A percentile compares a stretch with the other conserved stretches of the same genome.
These are phyloP conservation scores for Nakaseomyces bracarensis DNA, from an alignment of 1,139 yeast species.

Conservation along the genomic window DNA sequence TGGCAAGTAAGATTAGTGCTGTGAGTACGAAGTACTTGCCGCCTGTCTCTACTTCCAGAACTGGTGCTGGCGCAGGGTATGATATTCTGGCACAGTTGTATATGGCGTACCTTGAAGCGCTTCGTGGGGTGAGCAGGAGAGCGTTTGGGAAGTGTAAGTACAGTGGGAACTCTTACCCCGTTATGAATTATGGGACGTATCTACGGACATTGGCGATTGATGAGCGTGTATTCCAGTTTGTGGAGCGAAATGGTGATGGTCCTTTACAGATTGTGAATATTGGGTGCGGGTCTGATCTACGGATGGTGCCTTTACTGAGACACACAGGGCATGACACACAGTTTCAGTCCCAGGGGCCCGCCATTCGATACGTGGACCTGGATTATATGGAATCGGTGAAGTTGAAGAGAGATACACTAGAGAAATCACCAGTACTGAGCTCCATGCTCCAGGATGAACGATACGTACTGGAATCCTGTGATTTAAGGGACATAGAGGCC, in stretches of 20 bases:
- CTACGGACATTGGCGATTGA: constrained; percentile 63
- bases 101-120: constrained; percentile 17
- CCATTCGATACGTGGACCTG: constrained; percentile 55
- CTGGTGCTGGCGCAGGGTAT: constrained; percentile 26
- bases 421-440: constrained; percentile 10
- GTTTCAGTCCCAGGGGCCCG: too few relatives aligned
- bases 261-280: constrained; percentile 62
- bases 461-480: constrained; percentile 18
- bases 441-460: neutral
- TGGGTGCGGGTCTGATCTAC: constrained; percentile 96
- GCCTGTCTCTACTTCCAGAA: constrained; percentile 47
- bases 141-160: constrained; percentile 19
- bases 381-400: constrained; percentile 62
- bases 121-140: constrained; percentile 20
- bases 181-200: constrained; percentile 78
- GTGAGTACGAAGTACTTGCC: constrained; percentile 44
- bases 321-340: too few relatives aligned
- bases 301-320: constrained; percentile 35
- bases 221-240: constrained; percentile 42
- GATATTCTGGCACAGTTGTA: constrained; percentile 12
- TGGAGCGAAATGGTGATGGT: constrained; percentile 25
- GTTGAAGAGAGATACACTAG: constrained; percentile 46
- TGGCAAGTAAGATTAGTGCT: constrained; percentile 63
- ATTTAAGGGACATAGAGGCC: constrained; percentile 21
- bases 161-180: constrained; percentile 53